phyloP scores from a whole-genome alignment of 176 grass and related monocot genomes.

The Oryza coarctata region DNA sequence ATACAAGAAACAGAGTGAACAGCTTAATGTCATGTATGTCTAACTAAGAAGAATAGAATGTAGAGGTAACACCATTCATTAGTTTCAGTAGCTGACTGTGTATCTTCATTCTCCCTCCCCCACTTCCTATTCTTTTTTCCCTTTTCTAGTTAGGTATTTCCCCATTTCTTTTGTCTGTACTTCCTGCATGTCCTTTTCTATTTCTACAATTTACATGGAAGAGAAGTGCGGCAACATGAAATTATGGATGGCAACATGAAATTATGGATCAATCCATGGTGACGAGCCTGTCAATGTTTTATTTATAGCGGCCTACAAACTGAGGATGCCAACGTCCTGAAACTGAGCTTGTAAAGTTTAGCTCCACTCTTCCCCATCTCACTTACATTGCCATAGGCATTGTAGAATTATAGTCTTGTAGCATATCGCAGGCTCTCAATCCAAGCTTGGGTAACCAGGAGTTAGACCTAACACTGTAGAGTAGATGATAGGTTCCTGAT shows the following conservation, averaged over 20 bases:
- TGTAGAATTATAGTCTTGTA: not conserved
- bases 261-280: slow-evolving; percentile 43
- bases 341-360: slow-evolving; percentile 38
- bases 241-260: slow-evolving; percentile 47
- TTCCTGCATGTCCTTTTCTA: slow-evolving; percentile 25
- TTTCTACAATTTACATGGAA: slow-evolving; percentile 57
- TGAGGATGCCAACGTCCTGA: not conserved
- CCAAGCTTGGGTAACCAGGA: slow-evolving; percentile 10
- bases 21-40: slow-evolving; percentile 43
- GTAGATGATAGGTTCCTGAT: slow-evolving; percentile 30
- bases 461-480: slow-evolving; percentile 33
- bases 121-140: not conserved
- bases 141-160: slow-evolving; percentile 24
- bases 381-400: slow-evolving; percentile 24
- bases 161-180: slow-evolving; percentile 22
- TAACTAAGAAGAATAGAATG: slow-evolving; percentile 39
- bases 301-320: slow-evolving; percentile 26
- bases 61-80: slow-evolving; percentile 57
- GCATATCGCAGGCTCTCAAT: slow-evolving; percentile 23
- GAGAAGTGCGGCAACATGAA: slow-evolving; percentile 55
- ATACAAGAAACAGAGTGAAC: slow-evolving; percentile 64
- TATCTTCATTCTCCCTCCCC: slow-evolving; percentile 23
- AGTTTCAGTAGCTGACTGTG: slow-evolving; percentile 54
- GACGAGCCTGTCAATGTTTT: slow-evolving; percentile 34
- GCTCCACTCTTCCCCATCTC: slow-evolving; percentile 3